Conservation (phyloP, 2,329 filamentous ascomycete species). For the Huntiella decipiens region DNA sequence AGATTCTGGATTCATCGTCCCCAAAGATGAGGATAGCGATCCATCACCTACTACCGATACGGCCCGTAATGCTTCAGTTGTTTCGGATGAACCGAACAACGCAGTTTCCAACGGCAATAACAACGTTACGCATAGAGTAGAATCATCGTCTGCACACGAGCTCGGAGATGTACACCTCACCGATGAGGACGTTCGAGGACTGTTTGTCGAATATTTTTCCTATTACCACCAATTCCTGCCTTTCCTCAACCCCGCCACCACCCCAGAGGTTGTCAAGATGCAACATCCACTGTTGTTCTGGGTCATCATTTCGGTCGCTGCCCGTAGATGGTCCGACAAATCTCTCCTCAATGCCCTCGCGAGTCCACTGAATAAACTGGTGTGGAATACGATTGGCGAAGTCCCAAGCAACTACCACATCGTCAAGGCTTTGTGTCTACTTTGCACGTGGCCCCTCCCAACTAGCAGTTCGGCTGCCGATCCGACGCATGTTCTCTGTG, state of each 20-base stretch:
- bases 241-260: conserved; percentile 46
- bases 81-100: conserved; percentile 41
- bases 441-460: conserved; percentile 68
- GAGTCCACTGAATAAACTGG: conserved; percentile 46
- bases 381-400: conserved; percentile 61
- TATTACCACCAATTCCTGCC: conserved; percentile 63
- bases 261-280: conserved; percentile 55
- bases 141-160: conserved; percentile 17
- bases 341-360: conserved; percentile 49
- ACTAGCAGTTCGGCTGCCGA: conserved; percentile 66
- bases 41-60: conserved; percentile 20
- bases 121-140: conserved; percentile 18
- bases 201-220: conserved; percentile 58
- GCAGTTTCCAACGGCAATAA: conserved; percentile 25
- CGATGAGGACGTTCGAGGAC: conserved; percentile 39
- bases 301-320: conserved; percentile 59
- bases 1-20: conserved; percentile 34
- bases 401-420: conserved; percentile 64
- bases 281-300: conserved; percentile 73
- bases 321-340: conserved; percentile 49
- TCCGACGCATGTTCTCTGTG: conserved; percentile 63
- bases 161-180: conserved; percentile 45
- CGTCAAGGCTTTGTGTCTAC: conserved; percentile 60
- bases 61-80: conserved; percentile 41
- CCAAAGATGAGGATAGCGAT: conserved; percentile 37